These are phyloP conservation scores for Phytophthora meadii DNA, from an alignment of 352 stramenopile genomes.

Conservation along the genomic window DNA sequence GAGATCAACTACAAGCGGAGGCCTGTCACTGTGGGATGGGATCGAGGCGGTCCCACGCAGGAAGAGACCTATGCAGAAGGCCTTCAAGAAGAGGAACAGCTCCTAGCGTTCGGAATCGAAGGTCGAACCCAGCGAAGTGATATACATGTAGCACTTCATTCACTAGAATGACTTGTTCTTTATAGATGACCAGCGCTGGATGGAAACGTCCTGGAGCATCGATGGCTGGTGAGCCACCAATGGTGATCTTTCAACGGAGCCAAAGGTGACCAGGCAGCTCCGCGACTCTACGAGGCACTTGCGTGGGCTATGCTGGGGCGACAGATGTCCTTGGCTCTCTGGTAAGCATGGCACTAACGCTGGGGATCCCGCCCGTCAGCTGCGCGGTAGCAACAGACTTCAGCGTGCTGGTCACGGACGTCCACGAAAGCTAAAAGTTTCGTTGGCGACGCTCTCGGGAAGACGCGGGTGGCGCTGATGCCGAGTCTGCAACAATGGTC, in stretches of 20 bases:
- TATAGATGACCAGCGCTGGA: too few relatives aligned
- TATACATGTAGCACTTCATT: neutral
- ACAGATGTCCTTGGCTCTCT: slow-evolving; percentile 17
- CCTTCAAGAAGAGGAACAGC: slow-evolving; percentile 2
- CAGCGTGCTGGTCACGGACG: slow-evolving; percentile 6
- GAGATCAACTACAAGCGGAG: slow-evolving; percentile 1
- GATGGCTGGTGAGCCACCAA: neutral
- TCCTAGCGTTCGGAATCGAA: slow-evolving; percentile 23
- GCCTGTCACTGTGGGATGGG: slow-evolving; percentile 4
- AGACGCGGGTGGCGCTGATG: slow-evolving; percentile 1
- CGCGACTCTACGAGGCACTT: slow-evolving; percentile 25
- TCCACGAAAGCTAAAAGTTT: slow-evolving; percentile 5
- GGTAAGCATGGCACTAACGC: slow-evolving; percentile 9
- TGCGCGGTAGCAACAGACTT: slow-evolving; percentile 3
- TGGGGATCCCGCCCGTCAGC: slow-evolving; percentile 5
- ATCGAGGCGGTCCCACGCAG: slow-evolving; percentile 8
- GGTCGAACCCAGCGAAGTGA: slow-evolving; percentile 8
- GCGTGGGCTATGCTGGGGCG: slow-evolving; percentile 8
- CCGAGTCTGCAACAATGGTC: neutral
- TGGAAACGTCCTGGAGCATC: too few relatives aligned
- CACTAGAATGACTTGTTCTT: slow-evolving; percentile 1
- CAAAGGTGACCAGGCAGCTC: slow-evolving; percentile 1
- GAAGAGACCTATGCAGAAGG: slow-evolving; percentile 7
- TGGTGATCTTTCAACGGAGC: slow-evolving; percentile 3
- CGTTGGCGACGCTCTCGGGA: slow-evolving; percentile 10